Percentiles rank a stretch among this genome's conserved stretches.
Conservation (phyloP, 2,329 filamentous ascomycete species). For the Cladosporium sphaerospermum region DNA sequence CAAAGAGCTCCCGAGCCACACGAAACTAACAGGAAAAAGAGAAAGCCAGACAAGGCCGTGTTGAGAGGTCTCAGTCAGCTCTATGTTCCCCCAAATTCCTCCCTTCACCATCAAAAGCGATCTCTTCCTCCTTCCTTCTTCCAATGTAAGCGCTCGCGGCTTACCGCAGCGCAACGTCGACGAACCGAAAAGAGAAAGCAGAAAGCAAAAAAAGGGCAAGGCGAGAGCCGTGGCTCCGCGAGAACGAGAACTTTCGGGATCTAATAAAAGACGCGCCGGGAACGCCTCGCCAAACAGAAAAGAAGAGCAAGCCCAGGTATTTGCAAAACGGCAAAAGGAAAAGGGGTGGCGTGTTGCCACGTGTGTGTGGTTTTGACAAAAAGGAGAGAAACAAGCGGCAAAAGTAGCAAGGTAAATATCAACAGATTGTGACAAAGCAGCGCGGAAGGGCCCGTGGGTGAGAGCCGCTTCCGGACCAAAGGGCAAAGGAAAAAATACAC, state of each 20-base stretch:
- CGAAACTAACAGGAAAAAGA: background rate
- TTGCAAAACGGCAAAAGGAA: background rate
- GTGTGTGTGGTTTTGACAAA: background rate
- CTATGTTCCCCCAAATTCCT: too few relatives aligned
- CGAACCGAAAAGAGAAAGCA: too few relatives aligned
- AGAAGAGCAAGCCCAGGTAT: background rate
- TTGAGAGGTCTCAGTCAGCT: too few relatives aligned
- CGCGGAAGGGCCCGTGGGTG: background rate
- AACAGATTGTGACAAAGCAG: background rate
- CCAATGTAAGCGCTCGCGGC: background rate
- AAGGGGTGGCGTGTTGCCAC: background rate
- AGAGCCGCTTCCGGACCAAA: background rate
- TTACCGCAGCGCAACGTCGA: too few relatives aligned
- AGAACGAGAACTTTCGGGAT: too few relatives aligned
- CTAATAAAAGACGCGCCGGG: background rate
- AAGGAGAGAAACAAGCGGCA: background rate
- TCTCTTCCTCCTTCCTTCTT: background rate
- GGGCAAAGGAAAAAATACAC: background rate
- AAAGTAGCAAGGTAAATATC: background rate
- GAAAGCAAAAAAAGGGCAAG: too few relatives aligned
- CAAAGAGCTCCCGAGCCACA: background rate
- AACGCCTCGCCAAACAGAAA: constrained; percentile 4
- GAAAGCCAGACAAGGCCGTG: background rate
- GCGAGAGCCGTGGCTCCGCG: too few relatives aligned
- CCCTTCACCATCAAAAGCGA: background rate